Evolutionary conservation across 768 basidiomycete species (phyloP), one percentile per base, ranked within the genome.

Genomic region (Suillus discolor): DNA sequence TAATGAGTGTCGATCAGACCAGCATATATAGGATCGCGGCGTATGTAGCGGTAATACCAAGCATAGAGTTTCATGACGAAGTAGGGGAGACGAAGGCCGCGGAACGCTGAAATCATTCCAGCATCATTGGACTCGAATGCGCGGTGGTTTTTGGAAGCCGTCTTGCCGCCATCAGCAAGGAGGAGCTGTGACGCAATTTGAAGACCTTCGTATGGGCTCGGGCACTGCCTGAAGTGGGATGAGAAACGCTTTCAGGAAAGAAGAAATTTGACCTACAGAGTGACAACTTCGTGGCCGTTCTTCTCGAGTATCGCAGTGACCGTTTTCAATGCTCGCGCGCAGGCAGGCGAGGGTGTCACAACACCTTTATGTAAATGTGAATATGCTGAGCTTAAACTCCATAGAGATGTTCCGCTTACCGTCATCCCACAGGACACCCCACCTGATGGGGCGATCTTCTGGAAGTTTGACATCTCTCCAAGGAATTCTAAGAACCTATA

Each of bases 401-500:
- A 60, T 13, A 42, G 39, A 51, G 57, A 25, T 25, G 11, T 4
- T 45, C 6, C 2, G 59, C 68, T 23, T 49, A 87, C 89, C 85
- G 70, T 90, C 89, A 53, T 87, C 83, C 85, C 87, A 85, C 66
- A 89, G 74, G 44, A 89, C 79, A 31, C 87, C 87, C 84, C 85
- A 90, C 68, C 87, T 86, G 41, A 89, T 51, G 6, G 75, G 74
- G 69, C 84, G 84, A 78, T 84, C 74, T 79, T 81, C 63, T 76
- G 83, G 67, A 72, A 84, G 51, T 47, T 76, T 68, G 82, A 80
- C 74, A 4, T 75, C 70, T 62, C 72, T 71, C 74, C 73, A 80
- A 0, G 82, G 80, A 23, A 83, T 74, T 45, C 74, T 69, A 23
- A 71, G 69, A 41, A 71, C 74, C 80, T 81, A 15, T 45, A 23